These are phyloP conservation scores for Zelopaecilomyces penicillatus DNA, from an alignment of 2,329 filamentous ascomycete genomes.

Conservation along the genomic window DNA sequence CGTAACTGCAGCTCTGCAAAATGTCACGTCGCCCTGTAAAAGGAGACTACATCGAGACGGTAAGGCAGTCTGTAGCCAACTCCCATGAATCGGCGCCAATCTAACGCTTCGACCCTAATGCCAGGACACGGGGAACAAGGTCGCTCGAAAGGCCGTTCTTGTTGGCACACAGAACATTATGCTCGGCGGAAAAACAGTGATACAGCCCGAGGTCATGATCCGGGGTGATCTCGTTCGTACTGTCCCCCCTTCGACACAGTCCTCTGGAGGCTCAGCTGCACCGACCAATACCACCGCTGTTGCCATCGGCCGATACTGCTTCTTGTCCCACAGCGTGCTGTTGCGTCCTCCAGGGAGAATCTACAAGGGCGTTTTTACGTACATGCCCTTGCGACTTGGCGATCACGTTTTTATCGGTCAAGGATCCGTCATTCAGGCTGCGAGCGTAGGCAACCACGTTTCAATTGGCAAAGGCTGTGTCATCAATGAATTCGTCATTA, in stretches of 20 bases:
- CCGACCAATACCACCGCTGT: conserved; percentile 59
- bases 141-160: conserved; percentile 83
- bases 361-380: conserved; percentile 69
- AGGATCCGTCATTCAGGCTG: conserved; percentile 69
- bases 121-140: conserved; percentile 96
- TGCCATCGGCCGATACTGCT: conserved; percentile 84
- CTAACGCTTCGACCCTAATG: conserved; percentile 1
- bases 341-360: conserved; percentile 77
- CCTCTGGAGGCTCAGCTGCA: conserved; percentile 24
- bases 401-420: conserved; percentile 89
- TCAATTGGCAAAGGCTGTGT: conserved; percentile 71
- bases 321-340: conserved; percentile 69
- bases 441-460: conserved; percentile 76
- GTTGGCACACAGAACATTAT: conserved; percentile 97
- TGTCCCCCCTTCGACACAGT: conserved; percentile 32
- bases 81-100: too few species aligned
- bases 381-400: conserved; percentile 85
- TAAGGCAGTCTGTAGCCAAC: conserved; percentile 29
- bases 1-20: conserved; percentile 15
- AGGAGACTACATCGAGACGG: conserved; percentile 95
- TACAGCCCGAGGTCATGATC: conserved; percentile 90
- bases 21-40: conserved; percentile 74
- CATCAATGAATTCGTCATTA: conserved; percentile 77
- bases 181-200: conserved; percentile 89
- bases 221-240: conserved; percentile 74